Percentiles rank a stretch among this genome's conserved stretches.
Conservation (phyloP, 2,329 filamentous ascomycete genomes). For the Pezicula neosporulosa region DNA sequence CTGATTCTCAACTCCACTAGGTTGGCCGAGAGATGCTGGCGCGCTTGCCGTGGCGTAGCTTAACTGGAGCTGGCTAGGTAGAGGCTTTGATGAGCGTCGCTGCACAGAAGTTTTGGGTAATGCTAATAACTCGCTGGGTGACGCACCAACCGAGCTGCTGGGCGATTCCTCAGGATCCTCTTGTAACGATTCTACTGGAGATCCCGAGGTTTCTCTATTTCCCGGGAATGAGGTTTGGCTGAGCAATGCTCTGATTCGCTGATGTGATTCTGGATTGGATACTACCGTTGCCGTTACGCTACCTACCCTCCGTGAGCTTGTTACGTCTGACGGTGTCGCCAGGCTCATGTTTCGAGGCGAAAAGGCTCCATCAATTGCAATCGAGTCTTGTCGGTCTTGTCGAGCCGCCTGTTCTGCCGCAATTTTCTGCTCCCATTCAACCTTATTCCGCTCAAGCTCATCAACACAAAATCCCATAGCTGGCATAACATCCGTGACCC, state of each 20-base stretch:
- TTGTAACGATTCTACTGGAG: background rate
- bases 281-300: conserved; percentile 7
- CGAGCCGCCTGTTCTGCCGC: conserved; percentile 50
- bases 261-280: conserved; percentile 13
- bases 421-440: conserved; percentile 67
- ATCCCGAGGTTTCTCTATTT: background rate
- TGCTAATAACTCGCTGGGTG: conserved; percentile 14
- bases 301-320: conserved; percentile 17
- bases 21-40: conserved; percentile 12
- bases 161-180: background rate
- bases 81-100: conserved; percentile 22
- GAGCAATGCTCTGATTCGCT: conserved; percentile 18
- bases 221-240: conserved; percentile 17
- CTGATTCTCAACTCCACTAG: conserved; percentile 3
- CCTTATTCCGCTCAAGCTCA: conserved; percentile 75
- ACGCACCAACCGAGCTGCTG: conserved; percentile 19
- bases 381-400: conserved; percentile 36
- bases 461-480: conserved; percentile 79
- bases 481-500: conserved; percentile 81
- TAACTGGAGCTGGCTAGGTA: conserved; percentile 27
- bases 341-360: conserved; percentile 28
- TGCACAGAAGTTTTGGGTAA: conserved; percentile 8
- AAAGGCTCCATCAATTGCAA: conserved; percentile 24
- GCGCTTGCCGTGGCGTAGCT: conserved; percentile 22
- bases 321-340: conserved; percentile 19